Evolutionary conservation across 2,329 filamentous ascomycete genomes (phyloP), one percentile per base, ranked within the genome.

Genomic region (Exophiala lecanii-corni): DNA sequence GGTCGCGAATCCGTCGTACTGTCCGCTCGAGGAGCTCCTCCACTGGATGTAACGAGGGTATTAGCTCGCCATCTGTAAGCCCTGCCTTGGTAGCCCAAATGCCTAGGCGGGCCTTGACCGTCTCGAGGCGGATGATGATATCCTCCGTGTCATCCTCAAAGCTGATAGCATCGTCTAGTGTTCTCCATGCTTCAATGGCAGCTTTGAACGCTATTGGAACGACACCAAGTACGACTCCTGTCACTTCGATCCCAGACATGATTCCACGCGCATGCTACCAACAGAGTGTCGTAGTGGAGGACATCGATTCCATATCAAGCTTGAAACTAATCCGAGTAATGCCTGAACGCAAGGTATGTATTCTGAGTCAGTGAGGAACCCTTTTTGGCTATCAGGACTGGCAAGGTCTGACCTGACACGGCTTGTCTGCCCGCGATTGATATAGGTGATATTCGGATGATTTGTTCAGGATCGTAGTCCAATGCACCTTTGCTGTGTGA

Each of bases 161-260:
- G 34, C 5, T 20, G 10, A 36, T 10, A n/a, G 34, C n/a, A 36
- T 36, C 34, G 5, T 36, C 34, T 5, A 36, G 18, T n/a, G 15
- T 36, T 20, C 15, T 3, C 34, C 34, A 36, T 36, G 34, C 34
- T 20, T 36, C 34, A 36, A 36, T 18, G 5, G 38, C 38, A 5
- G 23, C 38, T 10, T 41, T 41, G 26, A 35, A 41, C 17, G 38
- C 38, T 3, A 56, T 33, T 12, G 53, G 55, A 30, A 55, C 41
- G 9, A 47, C 37, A 3, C 48, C 54, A 12, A 55, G 45, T 9
- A 55, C 44, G 10, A 54, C 33, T 5, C 50, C 53, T 3, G 49
- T 43, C 5, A 55, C 30, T 20, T 56, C 50, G 20, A 54, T 28
- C 9, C 54, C 53, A 6, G 49, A 38, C 44, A 54, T 55, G 7